These are phyloP conservation scores for Candida palmyrensis DNA, from an alignment of 805 yeast species.

Conservation along the genomic window DNA sequence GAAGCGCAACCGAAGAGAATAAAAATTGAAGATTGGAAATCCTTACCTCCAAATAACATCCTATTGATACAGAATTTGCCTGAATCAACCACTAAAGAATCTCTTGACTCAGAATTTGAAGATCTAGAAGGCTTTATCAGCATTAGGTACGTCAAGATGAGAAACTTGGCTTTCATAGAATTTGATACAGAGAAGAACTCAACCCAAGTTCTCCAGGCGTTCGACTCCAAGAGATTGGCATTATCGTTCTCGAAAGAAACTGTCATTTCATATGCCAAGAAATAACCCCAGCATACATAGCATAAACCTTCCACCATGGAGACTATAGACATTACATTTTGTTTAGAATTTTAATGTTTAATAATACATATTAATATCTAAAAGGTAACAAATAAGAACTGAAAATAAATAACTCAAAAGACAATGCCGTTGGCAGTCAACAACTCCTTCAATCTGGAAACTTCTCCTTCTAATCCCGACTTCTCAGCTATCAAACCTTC, in stretches of 20 bases:
- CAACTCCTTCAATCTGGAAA: slow-evolving; percentile 51
- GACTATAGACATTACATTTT: not conserved
- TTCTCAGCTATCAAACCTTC: slow-evolving; percentile 59
- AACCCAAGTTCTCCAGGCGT: slow-evolving; percentile 19
- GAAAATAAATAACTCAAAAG: slow-evolving; percentile 4
- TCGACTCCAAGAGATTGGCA: slow-evolving; percentile 5
- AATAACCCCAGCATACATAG: slow-evolving; percentile 10
- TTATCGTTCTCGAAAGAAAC: slow-evolving; percentile 16
- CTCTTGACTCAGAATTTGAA: slow-evolving; percentile 34
- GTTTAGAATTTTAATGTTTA: not conserved
- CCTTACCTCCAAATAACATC: slow-evolving; percentile 63
- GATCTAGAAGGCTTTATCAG: slow-evolving; percentile 57
- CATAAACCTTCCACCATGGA: not conserved
- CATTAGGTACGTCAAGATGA: slow-evolving; percentile 58
- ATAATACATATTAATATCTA: not conserved
- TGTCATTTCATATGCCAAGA: slow-evolving; percentile 31
- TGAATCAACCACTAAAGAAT: slow-evolving; percentile 20
- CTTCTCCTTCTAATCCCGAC: slow-evolving; percentile 56
- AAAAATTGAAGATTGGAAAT: slow-evolving; percentile 16
- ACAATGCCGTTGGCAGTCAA: slow-evolving; percentile 26
- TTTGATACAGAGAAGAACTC: slow-evolving; percentile 56
- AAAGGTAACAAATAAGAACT: not conserved
- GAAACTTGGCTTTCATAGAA: slow-evolving; percentile 78
- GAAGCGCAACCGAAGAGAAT: slow-evolving; percentile 11
- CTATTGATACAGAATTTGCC: slow-evolving; percentile 60